Evolutionary conservation across 192 early-diverging fungal genomes (phyloP).

Genomic region (Coemansia sp.): DNA sequence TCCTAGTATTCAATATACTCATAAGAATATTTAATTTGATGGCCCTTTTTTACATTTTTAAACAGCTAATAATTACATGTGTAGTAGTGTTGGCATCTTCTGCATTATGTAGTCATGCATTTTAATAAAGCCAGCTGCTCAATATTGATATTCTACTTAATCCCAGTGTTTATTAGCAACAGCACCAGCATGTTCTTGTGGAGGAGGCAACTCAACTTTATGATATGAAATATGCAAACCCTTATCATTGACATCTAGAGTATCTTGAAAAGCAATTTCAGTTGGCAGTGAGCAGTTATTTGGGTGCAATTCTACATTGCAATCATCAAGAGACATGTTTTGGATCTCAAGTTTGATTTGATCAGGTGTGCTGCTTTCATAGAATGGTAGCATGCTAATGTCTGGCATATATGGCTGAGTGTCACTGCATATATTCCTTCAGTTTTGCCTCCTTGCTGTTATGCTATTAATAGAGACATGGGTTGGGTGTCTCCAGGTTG

Average conservation of each 20-base stretch:
- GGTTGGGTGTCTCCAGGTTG: slow-evolving; percentile 18
- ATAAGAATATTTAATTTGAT: too few relatives aligned
- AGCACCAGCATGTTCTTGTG: not conserved
- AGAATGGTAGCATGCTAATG: not conserved
- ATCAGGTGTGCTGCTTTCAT: not conserved
- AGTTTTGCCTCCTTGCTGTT: not conserved
- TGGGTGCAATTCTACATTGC: not conserved
- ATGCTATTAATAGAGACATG: slow-evolving; percentile 2
- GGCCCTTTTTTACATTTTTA: too few relatives aligned
- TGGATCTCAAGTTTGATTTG: not conserved
- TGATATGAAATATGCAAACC: not conserved
- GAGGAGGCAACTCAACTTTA: not conserved
- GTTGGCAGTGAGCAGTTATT: not conserved
- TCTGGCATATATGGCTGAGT: not conserved
- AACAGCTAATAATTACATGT: too few relatives aligned
- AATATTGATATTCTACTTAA: too few relatives aligned
- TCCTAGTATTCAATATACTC: too few relatives aligned
- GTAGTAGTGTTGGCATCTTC: too few relatives aligned
- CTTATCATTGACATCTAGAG: not conserved
- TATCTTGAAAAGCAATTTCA: not conserved
- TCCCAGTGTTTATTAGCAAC: not conserved
- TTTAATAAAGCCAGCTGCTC: too few relatives aligned
- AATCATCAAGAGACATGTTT: not conserved
- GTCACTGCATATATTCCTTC: not conserved
- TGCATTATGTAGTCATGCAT: too few relatives aligned